Evolutionary conservation across 169 alveolate species (phyloP).

Genomic region (Plasmodium chabaudi): DNA sequence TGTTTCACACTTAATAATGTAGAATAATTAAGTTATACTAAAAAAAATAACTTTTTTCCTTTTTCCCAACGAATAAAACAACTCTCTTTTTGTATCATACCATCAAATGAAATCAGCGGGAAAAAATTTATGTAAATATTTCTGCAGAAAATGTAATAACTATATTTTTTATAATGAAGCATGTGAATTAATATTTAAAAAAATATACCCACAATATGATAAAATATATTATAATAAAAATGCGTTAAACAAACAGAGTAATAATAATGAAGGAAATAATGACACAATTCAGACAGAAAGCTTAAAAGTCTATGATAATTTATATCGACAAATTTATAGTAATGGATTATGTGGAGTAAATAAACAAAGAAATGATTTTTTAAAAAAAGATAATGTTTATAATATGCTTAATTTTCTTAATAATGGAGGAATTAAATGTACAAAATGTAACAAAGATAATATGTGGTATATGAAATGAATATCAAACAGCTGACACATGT

Average conservation of each 20-base stretch:
- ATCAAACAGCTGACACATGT: background rate
- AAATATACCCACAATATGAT: constrained; percentile 20
- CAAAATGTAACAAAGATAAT: constrained; percentile 24
- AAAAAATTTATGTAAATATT: constrained; percentile 33
- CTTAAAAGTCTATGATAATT: constrained; percentile 16
- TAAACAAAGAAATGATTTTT: constrained; percentile 58
- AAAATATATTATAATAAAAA: constrained; percentile 29
- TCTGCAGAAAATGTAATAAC: constrained; percentile 53
- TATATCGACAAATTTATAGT: constrained; percentile 39
- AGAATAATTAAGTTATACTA: background rate
- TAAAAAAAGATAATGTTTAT: constrained; percentile 45
- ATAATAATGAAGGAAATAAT: background rate
- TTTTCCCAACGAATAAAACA: no score
- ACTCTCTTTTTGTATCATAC: background rate
- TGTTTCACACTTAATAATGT: no score
- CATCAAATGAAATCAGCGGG: constrained; percentile 23
- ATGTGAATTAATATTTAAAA: constrained; percentile 36
- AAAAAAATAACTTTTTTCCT: background rate
- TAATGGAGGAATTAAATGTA: constrained; percentile 42
- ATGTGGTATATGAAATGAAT: constrained; percentile 44
- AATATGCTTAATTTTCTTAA: constrained; percentile 37
- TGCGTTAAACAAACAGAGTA: constrained; percentile 11
- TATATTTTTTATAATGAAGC: constrained; percentile 50
- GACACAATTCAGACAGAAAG: background rate
- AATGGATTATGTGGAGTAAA: constrained; percentile 70